Percentiles rank a stretch among this genome's conserved stretches.
phyloP scores from a whole-genome alignment of 169 alveolate genomes.

The Plasmodium falciparum region DNA sequence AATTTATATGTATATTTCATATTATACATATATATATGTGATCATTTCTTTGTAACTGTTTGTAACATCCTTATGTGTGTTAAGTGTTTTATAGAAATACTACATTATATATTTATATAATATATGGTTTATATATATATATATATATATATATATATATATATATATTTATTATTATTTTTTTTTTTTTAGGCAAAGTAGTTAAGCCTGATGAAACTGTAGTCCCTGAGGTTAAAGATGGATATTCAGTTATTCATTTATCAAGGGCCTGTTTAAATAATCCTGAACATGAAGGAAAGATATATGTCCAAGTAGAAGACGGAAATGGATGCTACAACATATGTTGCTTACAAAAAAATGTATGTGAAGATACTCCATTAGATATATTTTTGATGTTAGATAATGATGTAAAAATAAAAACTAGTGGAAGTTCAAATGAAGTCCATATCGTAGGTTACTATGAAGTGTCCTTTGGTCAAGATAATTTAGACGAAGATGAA shows the following conservation, averaged over 20 bases:
- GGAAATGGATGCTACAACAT: conserved; percentile 86
- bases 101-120: not conserved
- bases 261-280: conserved; percentile 91
- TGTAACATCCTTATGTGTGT: too few relatives aligned
- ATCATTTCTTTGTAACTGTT: too few relatives aligned
- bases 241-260: conserved; percentile 86
- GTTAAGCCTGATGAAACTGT: conserved; percentile 80
- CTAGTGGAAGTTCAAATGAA: conserved; percentile 91
- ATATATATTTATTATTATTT: not conserved
- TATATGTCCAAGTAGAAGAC: conserved; percentile 91
- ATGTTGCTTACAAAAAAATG: conserved; percentile 91
- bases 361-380: conserved; percentile 88
- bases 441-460: conserved; percentile 92
- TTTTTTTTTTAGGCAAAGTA: conserved; percentile 66
- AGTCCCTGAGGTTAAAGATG: conserved; percentile 79
- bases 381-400: conserved; percentile 90
- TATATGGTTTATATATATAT: not conserved
- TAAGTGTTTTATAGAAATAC: not conserved
- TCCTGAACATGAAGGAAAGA: conserved; percentile 89
- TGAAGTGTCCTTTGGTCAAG: conserved; percentile 92
- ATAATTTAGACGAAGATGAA: conserved; percentile 86
- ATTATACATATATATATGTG: too few relatives aligned
- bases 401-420: conserved; percentile 85
- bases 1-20: too few relatives aligned
- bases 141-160: not conserved